Evolutionary conservation across 305 asterid genomes (phyloP), one percentile per base, ranked within the genome.

Genomic region (Andrographis paniculata): DNA sequence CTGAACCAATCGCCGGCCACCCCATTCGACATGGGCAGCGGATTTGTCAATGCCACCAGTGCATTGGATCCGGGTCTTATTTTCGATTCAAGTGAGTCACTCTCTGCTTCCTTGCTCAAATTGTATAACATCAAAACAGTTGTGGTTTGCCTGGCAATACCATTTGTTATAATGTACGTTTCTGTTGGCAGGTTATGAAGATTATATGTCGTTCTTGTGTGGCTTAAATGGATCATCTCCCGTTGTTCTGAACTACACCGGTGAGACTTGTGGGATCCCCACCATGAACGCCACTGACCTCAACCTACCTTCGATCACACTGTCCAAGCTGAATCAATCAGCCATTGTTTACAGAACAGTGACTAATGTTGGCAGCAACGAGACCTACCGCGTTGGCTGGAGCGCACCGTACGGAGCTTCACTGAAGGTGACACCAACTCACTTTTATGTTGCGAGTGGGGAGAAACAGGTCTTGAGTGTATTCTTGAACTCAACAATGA

Each of bases 11-110:
- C 97, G 61, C 96, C 99, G 1, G 99, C 99, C 4, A 87, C 95
- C 39, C 87, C 97, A 42, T 92, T 92, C 52, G 99, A 92, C 55
- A 87, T 92, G 99, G 99, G 99, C 54, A 84, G 91, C 55, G 99
- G 99, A 47, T 92, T 87, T 50, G 95, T 87, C 21, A 92, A 92
- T 69, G 95, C 94, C 48, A 92, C 99, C 19, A 82, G 84, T 8
- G 93, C 99, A 14, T 60, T 92, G 50, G 95, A 87, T 61, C 99
- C 99, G 0, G 99, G 99, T 15, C 94, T 92, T 63, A 69, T 84
- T 60, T 75, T 92, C 48, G 74, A 92, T 61, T 60, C 84, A 18
- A 70, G 99, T 92, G 94, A 58, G 57, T 1, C 45, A 39, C 46
- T 11, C 56, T 14, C 48, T 49, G 16, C 36, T 38, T 51, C 53